phyloP scores from a whole-genome alignment of 805 yeast genomes.

The Metschnikowia bowlesiae region DNA sequence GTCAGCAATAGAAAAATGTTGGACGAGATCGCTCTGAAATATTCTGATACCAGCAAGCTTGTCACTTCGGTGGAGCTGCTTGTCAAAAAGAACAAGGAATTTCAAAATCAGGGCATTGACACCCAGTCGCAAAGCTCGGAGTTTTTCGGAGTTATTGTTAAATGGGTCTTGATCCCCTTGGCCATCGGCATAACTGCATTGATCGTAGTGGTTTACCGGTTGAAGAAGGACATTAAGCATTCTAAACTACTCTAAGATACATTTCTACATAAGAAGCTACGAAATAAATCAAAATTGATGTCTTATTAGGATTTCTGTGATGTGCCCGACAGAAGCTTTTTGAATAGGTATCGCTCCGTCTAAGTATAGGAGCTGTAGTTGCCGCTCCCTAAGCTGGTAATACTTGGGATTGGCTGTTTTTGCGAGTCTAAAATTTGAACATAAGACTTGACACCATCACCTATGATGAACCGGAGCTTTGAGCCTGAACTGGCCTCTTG shows the following conservation, averaged over 20 bases:
- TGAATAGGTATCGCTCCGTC: slow-evolving; percentile 13
- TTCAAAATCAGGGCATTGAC: slow-evolving; percentile 19
- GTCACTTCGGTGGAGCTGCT: slow-evolving; percentile 37
- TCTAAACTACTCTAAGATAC: slow-evolving; percentile 46
- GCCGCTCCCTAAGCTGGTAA: slow-evolving; percentile 47
- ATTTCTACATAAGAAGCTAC: neutral
- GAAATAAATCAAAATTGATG: neutral
- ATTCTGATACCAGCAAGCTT: slow-evolving; percentile 29
- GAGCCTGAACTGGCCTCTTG: slow-evolving; percentile 73
- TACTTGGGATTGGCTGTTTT: slow-evolving; percentile 40
- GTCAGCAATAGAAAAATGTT: slow-evolving; percentile 34
- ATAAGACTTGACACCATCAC: slow-evolving; percentile 39
- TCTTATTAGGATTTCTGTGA: neutral
- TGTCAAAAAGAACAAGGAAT: slow-evolving; percentile 38
- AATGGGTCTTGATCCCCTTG: slow-evolving; percentile 41
- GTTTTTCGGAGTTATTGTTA: slow-evolving; percentile 22
- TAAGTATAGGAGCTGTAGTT: slow-evolving; percentile 35
- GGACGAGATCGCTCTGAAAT: slow-evolving; percentile 41
- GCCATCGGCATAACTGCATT: slow-evolving; percentile 37
- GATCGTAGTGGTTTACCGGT: slow-evolving; percentile 45
- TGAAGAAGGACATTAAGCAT: slow-evolving; percentile 61
- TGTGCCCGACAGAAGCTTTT: neutral
- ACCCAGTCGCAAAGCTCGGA: slow-evolving; percentile 18
- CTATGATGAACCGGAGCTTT: slow-evolving; percentile 57
- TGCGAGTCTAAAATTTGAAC: slow-evolving; percentile 31